Evolutionary conservation across 208 protist species (phyloP).

Genomic region (Wallacemonas sp.): DNA sequence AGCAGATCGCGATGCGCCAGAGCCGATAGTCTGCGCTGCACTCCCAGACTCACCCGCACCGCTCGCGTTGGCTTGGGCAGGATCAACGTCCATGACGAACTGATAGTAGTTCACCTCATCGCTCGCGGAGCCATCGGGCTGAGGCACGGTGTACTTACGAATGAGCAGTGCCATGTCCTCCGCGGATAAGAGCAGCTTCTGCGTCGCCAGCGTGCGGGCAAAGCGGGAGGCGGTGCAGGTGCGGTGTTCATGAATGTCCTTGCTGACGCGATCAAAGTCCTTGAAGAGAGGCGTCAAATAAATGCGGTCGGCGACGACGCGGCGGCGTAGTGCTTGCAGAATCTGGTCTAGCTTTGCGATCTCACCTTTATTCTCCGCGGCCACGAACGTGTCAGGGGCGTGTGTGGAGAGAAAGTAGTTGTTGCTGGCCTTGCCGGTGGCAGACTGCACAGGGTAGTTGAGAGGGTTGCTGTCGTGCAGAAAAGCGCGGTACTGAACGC

Average conservation of each 20-base stretch:
- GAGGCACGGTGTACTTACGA: slow-evolving; percentile 73
- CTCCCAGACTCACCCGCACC: neutral
- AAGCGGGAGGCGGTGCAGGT: slow-evolving; percentile 85
- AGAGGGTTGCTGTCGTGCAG: slow-evolving; percentile 65
- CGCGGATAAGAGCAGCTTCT: slow-evolving; percentile 78
- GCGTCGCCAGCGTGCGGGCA: slow-evolving; percentile 70
- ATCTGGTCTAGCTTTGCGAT: slow-evolving; percentile 36
- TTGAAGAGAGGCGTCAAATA: slow-evolving; percentile 79
- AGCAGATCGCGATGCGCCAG: neutral
- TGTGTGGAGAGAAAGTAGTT: slow-evolving; percentile 69
- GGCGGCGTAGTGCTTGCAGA: slow-evolving; percentile 51
- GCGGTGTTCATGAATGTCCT: slow-evolving; percentile 84
- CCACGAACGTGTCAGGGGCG: slow-evolving; percentile 51
- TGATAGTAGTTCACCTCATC: slow-evolving; percentile 88
- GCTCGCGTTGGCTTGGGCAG: slow-evolving; percentile 24
- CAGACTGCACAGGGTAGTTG: slow-evolving; percentile 20
- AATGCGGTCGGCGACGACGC: slow-evolving; percentile 76
- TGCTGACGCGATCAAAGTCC: slow-evolving; percentile 86
- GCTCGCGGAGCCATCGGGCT: slow-evolving; percentile 54
- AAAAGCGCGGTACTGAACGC: slow-evolving; percentile 77
- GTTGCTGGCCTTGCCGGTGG: slow-evolving; percentile 15
- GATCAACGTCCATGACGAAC: slow-evolving; percentile 87
- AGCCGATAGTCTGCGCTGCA: neutral
- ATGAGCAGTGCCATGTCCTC: slow-evolving; percentile 79
- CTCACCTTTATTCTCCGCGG: slow-evolving; percentile 14